Conservation (phyloP, 495 filamentous ascomycete species). For the Penicillium egyptiacum region DNA sequence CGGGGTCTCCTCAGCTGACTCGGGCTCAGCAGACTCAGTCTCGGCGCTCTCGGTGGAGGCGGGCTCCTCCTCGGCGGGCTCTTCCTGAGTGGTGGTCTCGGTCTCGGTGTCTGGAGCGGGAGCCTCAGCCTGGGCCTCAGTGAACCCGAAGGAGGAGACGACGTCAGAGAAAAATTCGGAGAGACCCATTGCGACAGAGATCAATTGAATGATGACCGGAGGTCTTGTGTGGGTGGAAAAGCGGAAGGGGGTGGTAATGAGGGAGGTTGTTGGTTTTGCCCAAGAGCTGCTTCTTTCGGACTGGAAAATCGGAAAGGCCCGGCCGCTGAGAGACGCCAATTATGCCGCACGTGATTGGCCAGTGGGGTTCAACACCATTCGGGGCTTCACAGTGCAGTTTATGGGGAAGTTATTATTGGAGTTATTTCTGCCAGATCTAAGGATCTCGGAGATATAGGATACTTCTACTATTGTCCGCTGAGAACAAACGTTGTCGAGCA, state of each 20-base stretch:
- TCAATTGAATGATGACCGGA: conserved; percentile 42
- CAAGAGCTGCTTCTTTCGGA: conserved; percentile 34
- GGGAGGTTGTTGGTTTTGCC: conserved; percentile 41
- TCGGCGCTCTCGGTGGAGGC: conserved; percentile 39
- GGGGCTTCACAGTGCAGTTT: neutral
- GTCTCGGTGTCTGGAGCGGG: conserved; percentile 45
- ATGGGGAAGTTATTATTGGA: neutral
- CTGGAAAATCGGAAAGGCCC: conserved; percentile 50
- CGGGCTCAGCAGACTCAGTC: conserved; percentile 31
- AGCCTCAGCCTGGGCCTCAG: conserved; percentile 62
- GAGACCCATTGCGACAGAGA: conserved; percentile 58
- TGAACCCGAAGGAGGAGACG: conserved; percentile 55
- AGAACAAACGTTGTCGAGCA: neutral
- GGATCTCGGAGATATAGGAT: neutral
- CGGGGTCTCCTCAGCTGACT: conserved; percentile 38
- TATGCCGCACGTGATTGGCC: conserved; percentile 50
- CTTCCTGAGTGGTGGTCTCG: conserved; percentile 54
- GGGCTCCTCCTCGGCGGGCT: conserved; percentile 47
- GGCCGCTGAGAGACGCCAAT: conserved; percentile 46
- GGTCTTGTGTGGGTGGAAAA: conserved; percentile 22
- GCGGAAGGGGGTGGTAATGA: conserved; percentile 37
- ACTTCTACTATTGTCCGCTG: neutral
- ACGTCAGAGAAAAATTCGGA: conserved; percentile 64
- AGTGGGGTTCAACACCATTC: conserved; percentile 1
- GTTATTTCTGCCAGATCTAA: neutral